These are phyloP conservation scores for Cadophora sp. DNA, from an alignment of 2,329 filamentous ascomycete species.

Conservation along the genomic window DNA sequence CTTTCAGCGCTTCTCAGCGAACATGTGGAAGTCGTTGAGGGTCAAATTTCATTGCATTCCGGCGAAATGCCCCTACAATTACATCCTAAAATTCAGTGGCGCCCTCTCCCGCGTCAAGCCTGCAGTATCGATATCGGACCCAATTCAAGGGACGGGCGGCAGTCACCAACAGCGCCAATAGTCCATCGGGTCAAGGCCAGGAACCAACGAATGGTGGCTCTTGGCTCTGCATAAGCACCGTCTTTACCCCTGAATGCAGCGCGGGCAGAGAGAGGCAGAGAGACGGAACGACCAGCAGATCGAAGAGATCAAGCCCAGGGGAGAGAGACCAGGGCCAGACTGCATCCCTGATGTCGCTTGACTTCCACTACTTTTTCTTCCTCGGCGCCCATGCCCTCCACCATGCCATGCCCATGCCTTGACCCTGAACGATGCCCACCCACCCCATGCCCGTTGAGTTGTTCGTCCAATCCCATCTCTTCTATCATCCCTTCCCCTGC, in stretches of 20 bases:
- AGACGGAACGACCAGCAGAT: not conserved
- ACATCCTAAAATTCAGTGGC: not conserved
- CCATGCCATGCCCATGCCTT: slow-evolving; percentile 1
- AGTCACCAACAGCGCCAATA: not conserved
- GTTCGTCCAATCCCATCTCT: not conserved
- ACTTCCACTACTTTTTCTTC: not conserved
- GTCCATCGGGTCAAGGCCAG: not conserved
- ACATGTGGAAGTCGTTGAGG: not conserved
- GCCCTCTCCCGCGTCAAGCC: not conserved
- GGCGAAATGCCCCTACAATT: not conserved
- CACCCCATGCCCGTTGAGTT: slow-evolving; percentile 1
- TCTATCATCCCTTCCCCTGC: slow-evolving; percentile 1
- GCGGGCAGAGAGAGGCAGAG: not conserved
- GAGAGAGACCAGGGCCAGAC: not conserved
- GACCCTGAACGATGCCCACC: not conserved
- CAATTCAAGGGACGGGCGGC: not conserved
- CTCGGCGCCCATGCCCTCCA: too few relatives aligned
- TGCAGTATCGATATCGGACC: too few relatives aligned
- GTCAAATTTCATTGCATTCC: not conserved
- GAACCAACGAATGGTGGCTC: not conserved
- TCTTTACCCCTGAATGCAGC: not conserved
- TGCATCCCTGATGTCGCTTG: not conserved
- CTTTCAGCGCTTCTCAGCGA: not conserved
- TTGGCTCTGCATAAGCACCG: not conserved
- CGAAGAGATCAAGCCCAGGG: not conserved